Evolutionary conservation across 306 rosid species (phyloP), one percentile per base, ranked within the genome.

Genomic region (Dryas octopetala): DNA sequence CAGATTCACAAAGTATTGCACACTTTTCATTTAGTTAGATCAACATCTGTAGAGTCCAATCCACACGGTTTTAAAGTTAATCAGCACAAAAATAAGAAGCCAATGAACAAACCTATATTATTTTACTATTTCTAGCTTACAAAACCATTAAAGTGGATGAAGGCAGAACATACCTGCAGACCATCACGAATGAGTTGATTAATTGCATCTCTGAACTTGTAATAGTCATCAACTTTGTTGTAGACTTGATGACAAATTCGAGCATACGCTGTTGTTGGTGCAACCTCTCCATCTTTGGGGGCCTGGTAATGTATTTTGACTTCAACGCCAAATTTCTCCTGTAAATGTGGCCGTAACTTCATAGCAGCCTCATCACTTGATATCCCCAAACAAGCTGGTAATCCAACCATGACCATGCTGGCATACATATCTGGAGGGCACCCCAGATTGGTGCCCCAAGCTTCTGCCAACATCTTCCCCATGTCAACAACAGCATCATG

Each of bases 391-490:
- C 85, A 83, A 65, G 85, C 57, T 9, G 98, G 98, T 73, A 93
- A 54, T 43, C 93, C 97, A 13, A 93, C 93, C 98, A 93, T 91
- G 70, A 91, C 62, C 98, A 93, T 91, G 82, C 91, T 89, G 0
- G 86, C 66, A 68, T 89, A 91, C 97, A 93, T 91, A 28, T 86
- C 65, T 0, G 87, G 73, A 4, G 93, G 90, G 70, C 84, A 73
- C 67, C 97, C 98, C 7, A 93, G 87, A 73, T 74, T 88, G n/a
- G 97, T 93, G 60, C 90, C 92, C 97, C 97, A 91, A 0, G 98
- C 90, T 47, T 78, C 70, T 3, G 66, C 89, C 79, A 91, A 66
- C 98, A 91, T 88, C 63, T 80, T 66, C 54, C 97, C 98, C 97
- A 93, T 91, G 88, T 84, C 88, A 48, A 91, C 88, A 55, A 91